Conservation (phyloP, 2,329 filamentous ascomycete species). For the Ampelomyces quisqualis region DNA sequence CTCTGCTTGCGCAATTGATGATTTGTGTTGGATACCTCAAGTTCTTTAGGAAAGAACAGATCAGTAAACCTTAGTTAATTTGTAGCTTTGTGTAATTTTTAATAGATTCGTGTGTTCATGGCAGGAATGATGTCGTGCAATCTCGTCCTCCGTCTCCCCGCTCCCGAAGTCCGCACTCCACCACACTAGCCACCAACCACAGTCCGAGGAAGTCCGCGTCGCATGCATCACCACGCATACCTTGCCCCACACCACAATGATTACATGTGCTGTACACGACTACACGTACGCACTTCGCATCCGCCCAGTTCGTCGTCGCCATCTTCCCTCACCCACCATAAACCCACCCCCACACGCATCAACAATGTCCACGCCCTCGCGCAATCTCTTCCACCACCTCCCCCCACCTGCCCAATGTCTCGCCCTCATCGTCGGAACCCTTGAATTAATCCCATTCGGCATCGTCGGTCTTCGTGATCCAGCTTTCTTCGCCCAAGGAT, state of each 20-base stretch:
- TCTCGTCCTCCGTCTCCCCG: conserved; percentile 8
- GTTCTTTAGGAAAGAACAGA: not conserved
- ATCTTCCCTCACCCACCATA: not conserved
- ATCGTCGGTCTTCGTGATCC: conserved; percentile 22
- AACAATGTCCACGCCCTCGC: conserved; percentile 15
- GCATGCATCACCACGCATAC: too few relatives aligned
- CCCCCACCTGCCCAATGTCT: conserved; percentile 29
- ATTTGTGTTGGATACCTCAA: not conserved
- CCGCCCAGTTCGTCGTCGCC: not conserved
- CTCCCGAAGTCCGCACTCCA: conserved; percentile 19
- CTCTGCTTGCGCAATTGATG: not conserved
- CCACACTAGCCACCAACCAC: conserved; percentile 8
- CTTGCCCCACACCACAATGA: too few relatives aligned
- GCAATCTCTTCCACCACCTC: conserved; percentile 21
- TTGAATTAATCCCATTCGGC: conserved; percentile 26
- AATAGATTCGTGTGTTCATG: not conserved
- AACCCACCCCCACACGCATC: not conserved
- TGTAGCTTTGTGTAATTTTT: not conserved
- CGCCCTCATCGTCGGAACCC: conserved; percentile 24
- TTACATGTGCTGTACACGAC: not conserved
- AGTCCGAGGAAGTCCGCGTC: conserved; percentile 6
- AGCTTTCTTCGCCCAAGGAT: conserved; percentile 2
- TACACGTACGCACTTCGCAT: not conserved
- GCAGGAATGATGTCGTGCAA: not conserved
- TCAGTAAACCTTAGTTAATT: not conserved